Base-by-base conservation (phyloP, 176 grass and related monocot species). In the Oryza brachyantha region DNA sequence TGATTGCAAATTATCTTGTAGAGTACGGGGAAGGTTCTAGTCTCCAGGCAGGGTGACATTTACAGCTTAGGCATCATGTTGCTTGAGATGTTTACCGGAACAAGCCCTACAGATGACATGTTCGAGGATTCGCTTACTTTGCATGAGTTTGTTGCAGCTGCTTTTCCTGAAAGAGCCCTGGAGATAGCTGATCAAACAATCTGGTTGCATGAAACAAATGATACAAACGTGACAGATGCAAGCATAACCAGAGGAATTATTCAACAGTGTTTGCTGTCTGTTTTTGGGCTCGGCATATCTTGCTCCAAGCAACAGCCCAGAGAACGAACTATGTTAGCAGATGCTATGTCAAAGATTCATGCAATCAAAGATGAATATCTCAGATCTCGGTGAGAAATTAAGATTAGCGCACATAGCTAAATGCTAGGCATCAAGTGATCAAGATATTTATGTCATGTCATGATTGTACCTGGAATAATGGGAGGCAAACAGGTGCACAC, bases 61-160 rank as follows among this genome's bases (percentile, higher is more conserved):
- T 77, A 77, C 39, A 64, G 60, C 60, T 25, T 76, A 16, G 73
- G 73, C 26, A 76, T 62, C 36, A n/a, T 40, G 7, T 34, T 77
- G 75, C 11, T 77, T 19, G 19, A 46, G 75, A 31, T 77, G 6
- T 74, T 74, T 37, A 74, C 50, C 0, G 71, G 71, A 58, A 74
- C 29, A 19, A 74, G 71, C 48, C 75, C 75, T 3, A 34, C 60
- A 8, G 39, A 77, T 5, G 60, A 77, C 61, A 34, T 77, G 26
- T 77, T 77, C 39, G 46, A 27, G 42, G 75, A 77, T 77, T 61
- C 57, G 1, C 27, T 77, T 42, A 14, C 26, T 60, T 26, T 77
- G 17, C 59, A 45, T 21, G 41, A 77, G 16, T 64, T 64, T 45
- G 74, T 26, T 0, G 16, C 14, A 32, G 39, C 39, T 5, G 17